A percentile compares a stretch with the other conserved stretches of the same genome.
Evolutionary conservation across 768 basidiomycete genomes (phyloP).

Genomic region (Leccinellum luteum): DNA sequence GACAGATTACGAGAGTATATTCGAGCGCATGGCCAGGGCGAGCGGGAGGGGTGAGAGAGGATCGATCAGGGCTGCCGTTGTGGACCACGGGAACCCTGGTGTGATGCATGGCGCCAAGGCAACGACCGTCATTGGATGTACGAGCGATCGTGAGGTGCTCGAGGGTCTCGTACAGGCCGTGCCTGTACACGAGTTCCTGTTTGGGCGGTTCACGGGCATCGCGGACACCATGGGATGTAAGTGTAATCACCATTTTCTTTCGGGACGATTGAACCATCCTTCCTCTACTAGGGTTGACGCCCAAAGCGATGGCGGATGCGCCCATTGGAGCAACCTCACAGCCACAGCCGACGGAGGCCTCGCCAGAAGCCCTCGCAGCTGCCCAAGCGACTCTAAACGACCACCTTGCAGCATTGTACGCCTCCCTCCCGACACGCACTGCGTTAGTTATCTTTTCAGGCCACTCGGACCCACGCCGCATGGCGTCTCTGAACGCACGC

Average conservation of each 20-base stretch:
- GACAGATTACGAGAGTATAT: conserved; percentile 82
- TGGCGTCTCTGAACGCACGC: conserved; percentile 69
- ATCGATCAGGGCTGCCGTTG: conserved; percentile 59
- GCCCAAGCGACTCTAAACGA: conserved; percentile 54
- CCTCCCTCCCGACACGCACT: conserved; percentile 70
- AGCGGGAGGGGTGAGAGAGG: conserved; percentile 39
- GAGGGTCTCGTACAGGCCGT: conserved; percentile 60
- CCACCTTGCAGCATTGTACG: conserved; percentile 61
- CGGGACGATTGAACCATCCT: not conserved
- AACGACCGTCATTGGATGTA: conserved; percentile 71
- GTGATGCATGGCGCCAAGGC: conserved; percentile 87
- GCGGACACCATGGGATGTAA: conserved; percentile 82
- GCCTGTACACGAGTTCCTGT: conserved; percentile 73
- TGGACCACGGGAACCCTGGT: conserved; percentile 82
- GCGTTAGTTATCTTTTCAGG: conserved; percentile 86
- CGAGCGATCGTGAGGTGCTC: conserved; percentile 74
- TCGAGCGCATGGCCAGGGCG: conserved; percentile 75
- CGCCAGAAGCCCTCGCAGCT: conserved; percentile 33
- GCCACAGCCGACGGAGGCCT: conserved; percentile 26
- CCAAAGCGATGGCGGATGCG: conserved; percentile 45
- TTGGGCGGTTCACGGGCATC: conserved; percentile 80
- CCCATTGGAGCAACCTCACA: conserved; percentile 18
- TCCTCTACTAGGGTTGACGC: conserved; percentile 55
- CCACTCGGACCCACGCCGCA: conserved; percentile 81
- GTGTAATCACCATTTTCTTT: conserved; percentile 26